Base-by-base conservation (phyloP, 768 basidiomycete genomes). In the Amanita jacksonii region DNA sequence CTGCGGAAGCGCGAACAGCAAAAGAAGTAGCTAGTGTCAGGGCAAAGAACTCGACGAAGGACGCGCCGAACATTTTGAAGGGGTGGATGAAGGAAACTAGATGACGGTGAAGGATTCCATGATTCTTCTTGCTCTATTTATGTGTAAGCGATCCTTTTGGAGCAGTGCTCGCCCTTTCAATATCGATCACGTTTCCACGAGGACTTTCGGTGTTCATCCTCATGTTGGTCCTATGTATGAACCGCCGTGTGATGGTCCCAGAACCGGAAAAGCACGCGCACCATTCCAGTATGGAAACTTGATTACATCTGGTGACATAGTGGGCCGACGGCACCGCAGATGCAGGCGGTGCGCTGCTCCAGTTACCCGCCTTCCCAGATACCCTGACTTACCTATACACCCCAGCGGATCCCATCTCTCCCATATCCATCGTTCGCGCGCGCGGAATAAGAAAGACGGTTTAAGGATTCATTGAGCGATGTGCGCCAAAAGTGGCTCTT, bases 241-340 rank as follows among this genome's bases (percentile, higher is more conserved):
- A 99, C 64, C 97, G 93, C 63, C 96, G 98, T 65, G 98, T 98
- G 96, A 99, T 99, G 96, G 96, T 99, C 15, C 62, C 91, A 0
- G 69, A 97, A 38, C 96, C 96, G 8, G 88, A 85, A 57, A 82
- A 84, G 93, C 89, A 52, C 39, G 56, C 36, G 12, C 6, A 3
- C n/a, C 36, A 34, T 46, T 41, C 15, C 27, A 28, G 15, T 16
- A 19, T 9, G 23, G n/a, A n/a, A n/a, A n/a, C n/a, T n/a, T n/a
- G n/a, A 16, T 22, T 12, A 16, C 18, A 28, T 7, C 15, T 15
- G 10, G n/a, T n/a, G n/a, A n/a, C n/a, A 12, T 53, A 98, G 90
- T 98, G 96, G 96, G 89, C 98, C 22, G 69, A 91, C 53, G 92
- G 91, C 57, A 85, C 98, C 51, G 94, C 96, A 24, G 79, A 89